Conservation (phyloP, 2,329 filamentous ascomycete genomes). For the Exophiala alcalophila region DNA sequence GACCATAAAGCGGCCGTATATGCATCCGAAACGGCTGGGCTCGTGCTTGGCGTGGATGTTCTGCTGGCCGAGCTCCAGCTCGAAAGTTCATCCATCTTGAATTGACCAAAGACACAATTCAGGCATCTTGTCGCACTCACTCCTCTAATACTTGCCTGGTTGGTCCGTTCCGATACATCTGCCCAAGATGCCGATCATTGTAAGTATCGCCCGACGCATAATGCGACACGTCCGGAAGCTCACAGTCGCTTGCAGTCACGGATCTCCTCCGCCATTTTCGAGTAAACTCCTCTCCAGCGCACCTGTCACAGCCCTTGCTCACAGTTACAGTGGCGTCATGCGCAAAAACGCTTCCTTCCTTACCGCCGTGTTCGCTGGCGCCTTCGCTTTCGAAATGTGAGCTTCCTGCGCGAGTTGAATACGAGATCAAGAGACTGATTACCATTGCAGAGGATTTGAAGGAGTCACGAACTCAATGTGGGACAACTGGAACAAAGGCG, state of each 20-base stretch:
- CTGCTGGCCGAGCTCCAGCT: no score
- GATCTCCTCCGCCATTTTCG: slow-evolving; percentile 58
- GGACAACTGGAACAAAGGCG: slow-evolving; percentile 87
- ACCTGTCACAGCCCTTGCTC: slow-evolving; percentile 4
- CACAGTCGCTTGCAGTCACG: slow-evolving; percentile 35
- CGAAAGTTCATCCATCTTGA: no score
- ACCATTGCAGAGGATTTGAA: slow-evolving; percentile 69
- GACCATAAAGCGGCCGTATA: no score
- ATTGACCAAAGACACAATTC: no score
- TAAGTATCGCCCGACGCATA: slow-evolving; percentile 40
- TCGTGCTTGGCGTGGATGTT: no score
- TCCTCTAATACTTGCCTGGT: slow-evolving; percentile 19
- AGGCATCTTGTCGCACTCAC: no score
- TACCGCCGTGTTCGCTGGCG: slow-evolving; percentile 76
- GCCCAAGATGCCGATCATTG: slow-evolving; percentile 38
- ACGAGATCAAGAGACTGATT: slow-evolving; percentile 3
- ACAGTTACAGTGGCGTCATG: slow-evolving; percentile 67
- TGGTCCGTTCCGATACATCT: no score
- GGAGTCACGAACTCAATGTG: slow-evolving; percentile 73
- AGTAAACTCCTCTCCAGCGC: slow-evolving; percentile 44
- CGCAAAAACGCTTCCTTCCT: slow-evolving; percentile 86
- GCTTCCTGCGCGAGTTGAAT: slow-evolving; percentile 36
- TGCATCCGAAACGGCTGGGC: no score
- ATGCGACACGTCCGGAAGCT: not conserved
- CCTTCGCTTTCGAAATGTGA: slow-evolving; percentile 93